Evolutionary conservation across 2,329 filamentous ascomycete species (phyloP), one percentile per base, ranked within the genome.

Genomic region (Fusarium camptoceras): DNA sequence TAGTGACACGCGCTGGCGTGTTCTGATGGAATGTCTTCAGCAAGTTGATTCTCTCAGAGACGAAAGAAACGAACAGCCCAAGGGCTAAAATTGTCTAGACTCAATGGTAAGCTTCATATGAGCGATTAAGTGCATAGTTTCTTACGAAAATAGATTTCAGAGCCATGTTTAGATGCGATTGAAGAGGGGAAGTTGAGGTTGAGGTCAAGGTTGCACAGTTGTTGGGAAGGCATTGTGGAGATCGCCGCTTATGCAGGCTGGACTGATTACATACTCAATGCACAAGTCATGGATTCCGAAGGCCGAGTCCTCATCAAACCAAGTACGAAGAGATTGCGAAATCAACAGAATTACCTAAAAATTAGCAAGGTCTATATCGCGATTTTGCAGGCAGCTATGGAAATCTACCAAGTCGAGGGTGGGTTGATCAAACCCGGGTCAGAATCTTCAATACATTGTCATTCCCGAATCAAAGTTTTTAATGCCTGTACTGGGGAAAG

Each of bases 1-100:
- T 71, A 10, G 56, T 46, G 18, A 82, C 50, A n/a, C 76, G 71
- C 3, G 49, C 57, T 0, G 80, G 80, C 0, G 75, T 64, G 34
- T 82, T 81, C 1, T 50, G 64, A 30, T 74, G 73, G 27, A 79
- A 73, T 8, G 68, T 56, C 27, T 60, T 64, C 3, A 76, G 22
- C 14, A 70, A 44, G 8, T 59, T 42, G 22, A 54, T 46, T 15
- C 68, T 70, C n/a, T 71, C 68, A 12, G 65, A 71, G 2, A 71
- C 25, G 8, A 68, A 68, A 7, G 59, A 59, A 8, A 20, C 27
- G 20, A 69, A 28, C 14, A 64, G 16, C 14, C 59, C 68, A 12
- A 71, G 9, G 34, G 66, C 27, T 16, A 69, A 6, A 12, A 71
- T 50, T 4, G n/a, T 28, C 68, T 71, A 16, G 0, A n/a, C 3